Percentiles rank a stretch among this genome's conserved stretches.
Evolutionary conservation across 2,329 filamentous ascomycete genomes (phyloP).

Genomic region (Ceratocystis cacaofunesta): DNA sequence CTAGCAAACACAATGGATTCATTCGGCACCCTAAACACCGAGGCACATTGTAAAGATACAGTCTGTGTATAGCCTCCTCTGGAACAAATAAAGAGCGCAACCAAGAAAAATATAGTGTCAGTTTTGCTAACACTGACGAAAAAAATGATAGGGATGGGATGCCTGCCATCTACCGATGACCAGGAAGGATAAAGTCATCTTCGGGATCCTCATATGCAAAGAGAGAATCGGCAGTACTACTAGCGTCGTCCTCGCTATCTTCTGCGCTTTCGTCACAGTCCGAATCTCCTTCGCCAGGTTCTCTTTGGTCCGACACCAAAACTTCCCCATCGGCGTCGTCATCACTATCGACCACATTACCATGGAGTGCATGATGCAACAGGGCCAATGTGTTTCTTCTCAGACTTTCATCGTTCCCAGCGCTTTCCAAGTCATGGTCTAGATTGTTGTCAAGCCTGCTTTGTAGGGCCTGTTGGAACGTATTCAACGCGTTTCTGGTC

Average conservation of each 20-base stretch:
- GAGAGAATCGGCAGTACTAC: slow-evolving; percentile 23
- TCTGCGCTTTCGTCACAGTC: slow-evolving; percentile 23
- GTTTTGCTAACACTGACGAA: neutral
- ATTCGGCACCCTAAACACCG: neutral
- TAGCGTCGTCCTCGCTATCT: slow-evolving; percentile 33
- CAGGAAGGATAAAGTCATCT: slow-evolving; percentile 35
- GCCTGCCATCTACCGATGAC: slow-evolving; percentile 30
- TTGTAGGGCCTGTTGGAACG: slow-evolving; percentile 14
- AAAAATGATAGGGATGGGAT: neutral
- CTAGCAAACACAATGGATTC: neutral
- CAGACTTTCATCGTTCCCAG: slow-evolving; percentile 23
- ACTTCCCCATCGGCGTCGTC: slow-evolving; percentile 20
- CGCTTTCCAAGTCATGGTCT: slow-evolving; percentile 34
- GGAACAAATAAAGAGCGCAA: neutral
- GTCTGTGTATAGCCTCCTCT: neutral
- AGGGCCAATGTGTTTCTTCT: slow-evolving; percentile 10
- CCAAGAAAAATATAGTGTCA: neutral
- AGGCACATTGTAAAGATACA: neutral
- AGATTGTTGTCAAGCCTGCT: slow-evolving; percentile 30
- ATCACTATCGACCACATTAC: slow-evolving; percentile 26
- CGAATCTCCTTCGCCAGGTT: neutral
- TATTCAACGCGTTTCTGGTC: slow-evolving; percentile 12
- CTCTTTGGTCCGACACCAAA: neutral
- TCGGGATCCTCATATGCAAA: slow-evolving; percentile 34
- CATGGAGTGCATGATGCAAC: slow-evolving; percentile 17